These are phyloP conservation scores for Hypoxylon crocopeplum DNA, from an alignment of 495 filamentous ascomycete species.

Conservation along the genomic window DNA sequence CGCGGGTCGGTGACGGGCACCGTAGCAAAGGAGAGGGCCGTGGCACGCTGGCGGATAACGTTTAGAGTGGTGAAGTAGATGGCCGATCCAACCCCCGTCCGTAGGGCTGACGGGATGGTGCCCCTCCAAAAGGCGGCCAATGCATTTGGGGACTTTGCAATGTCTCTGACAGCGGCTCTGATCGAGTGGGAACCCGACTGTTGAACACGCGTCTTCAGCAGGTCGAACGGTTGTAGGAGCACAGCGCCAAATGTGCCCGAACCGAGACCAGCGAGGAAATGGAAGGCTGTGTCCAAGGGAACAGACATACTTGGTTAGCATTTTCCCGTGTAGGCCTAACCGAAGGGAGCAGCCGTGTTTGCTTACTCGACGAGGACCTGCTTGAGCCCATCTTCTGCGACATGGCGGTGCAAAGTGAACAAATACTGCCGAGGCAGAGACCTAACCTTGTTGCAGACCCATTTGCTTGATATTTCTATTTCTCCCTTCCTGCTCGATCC, in stretches of 20 bases:
- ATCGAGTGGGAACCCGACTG: constrained; percentile 73
- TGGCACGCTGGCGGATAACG: constrained; percentile 73
- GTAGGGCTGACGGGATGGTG: constrained; percentile 86
- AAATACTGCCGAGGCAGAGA: constrained; percentile 24
- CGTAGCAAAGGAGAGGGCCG: constrained; percentile 53
- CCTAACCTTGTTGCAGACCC: constrained; percentile 23
- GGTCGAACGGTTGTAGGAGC: constrained; percentile 93
- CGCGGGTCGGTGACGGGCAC: constrained; percentile 26
- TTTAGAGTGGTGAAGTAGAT: constrained; percentile 95
- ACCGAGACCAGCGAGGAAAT: constrained; percentile 86
- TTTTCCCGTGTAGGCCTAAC: too few species aligned
- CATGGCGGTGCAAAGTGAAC: constrained; percentile 25
- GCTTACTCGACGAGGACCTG: constrained; percentile 41
- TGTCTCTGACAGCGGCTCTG: constrained; percentile 70
- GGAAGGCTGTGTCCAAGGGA: constrained; percentile 60
- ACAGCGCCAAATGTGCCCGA: constrained; percentile 87
- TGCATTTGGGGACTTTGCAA: constrained; percentile 61
- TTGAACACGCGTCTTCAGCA: constrained; percentile 95
- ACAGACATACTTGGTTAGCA: background rate
- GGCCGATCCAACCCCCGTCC: constrained; percentile 90
- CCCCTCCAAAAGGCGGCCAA: constrained; percentile 90
- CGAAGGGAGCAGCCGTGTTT: background rate
- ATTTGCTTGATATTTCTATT: constrained; percentile 16
- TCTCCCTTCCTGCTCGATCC: constrained; percentile 15
- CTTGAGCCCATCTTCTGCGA: constrained; percentile 28